Evolutionary conservation across 208 protist species (phyloP).

Genomic region (Acanthamoeba royreba): DNA sequence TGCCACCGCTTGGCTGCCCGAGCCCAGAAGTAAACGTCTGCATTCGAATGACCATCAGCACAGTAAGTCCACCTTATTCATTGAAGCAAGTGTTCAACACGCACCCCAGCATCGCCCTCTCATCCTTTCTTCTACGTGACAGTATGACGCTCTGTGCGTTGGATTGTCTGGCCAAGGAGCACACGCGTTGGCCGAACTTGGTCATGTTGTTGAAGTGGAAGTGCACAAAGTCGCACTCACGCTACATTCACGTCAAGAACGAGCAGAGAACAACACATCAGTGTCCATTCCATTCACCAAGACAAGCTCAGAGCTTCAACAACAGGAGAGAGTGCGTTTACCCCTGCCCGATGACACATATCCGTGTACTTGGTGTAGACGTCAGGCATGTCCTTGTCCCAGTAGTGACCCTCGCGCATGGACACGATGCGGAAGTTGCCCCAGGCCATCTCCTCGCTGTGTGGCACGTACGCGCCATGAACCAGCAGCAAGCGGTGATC

Average conservation of each 20-base stretch:
- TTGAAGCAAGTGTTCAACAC: not conserved
- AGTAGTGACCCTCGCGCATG: not conserved
- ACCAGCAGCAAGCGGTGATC: not conserved
- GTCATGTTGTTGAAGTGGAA: not conserved
- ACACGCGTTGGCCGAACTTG: not conserved
- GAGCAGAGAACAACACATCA: not conserved
- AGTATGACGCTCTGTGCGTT: not conserved
- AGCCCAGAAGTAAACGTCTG: not conserved
- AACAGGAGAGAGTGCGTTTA: not conserved
- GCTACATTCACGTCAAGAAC: not conserved
- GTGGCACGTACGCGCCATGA: not conserved
- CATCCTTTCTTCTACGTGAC: not conserved
- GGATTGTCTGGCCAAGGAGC: not conserved
- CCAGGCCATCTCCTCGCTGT: not conserved
- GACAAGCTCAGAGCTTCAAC: not conserved
- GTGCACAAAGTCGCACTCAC: conserved; percentile 6
- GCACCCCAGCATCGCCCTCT: not conserved
- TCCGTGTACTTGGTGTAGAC: conserved; percentile 12
- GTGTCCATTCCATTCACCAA: not conserved
- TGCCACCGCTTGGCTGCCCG: not conserved
- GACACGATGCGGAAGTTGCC: not conserved
- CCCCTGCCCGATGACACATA: not conserved
- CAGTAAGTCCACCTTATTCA: not conserved
- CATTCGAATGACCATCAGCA: not conserved
- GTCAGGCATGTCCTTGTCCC: not conserved